Base-by-base conservation (phyloP, 2,329 filamentous ascomycete species). In the Neofusicoccum cordaticola region DNA sequence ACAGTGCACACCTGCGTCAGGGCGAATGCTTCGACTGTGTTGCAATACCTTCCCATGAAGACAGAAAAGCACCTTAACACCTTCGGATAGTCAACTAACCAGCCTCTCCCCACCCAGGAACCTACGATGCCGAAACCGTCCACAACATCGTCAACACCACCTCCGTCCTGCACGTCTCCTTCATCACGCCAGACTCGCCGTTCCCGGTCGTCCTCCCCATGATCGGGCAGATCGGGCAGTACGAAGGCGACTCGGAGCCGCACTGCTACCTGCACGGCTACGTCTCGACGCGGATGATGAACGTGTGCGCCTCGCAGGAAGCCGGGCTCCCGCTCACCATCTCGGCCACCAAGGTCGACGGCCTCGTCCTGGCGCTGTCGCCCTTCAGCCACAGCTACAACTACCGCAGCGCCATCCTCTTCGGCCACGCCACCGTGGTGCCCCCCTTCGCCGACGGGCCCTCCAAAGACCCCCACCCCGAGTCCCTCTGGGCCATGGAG, bases 331-430 rank as follows among this genome's bases (percentile, higher is more conserved):
- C 92, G 1, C 79, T 96, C 47, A 90, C 86, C 71, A 82, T 95
- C 39, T 84, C 89, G 22, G 90, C 90, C 1, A 90, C 87, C 51
- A 87, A 90, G 73, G 79, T 96, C 44, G 91, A 96, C 78, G 92
- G 92, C 44, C 81, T 95, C 61, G 88, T 96, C 8, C 85, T 96
- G 37, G 85, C 90, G 19, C 84, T 96, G 13, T 92, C 92, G 0
- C 90, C 92, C 12, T 90, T 91, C 80, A 86, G 85, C 66, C 91
- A 96, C 81, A 91, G 86, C 79, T 93, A 92, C 81, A 94, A 96
- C 81, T 96, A 95, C 80, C 90, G 91, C 67, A 92, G 88, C 44
- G 90, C 90, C 11, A 81, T 92, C 8, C 82, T 95, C 12, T 92
- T 94, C 72, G 93, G 92, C 1, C 85, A 88, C 73, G 92, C 89